These are phyloP conservation scores for Leishmania lainsoni DNA, from an alignment of 208 protist species.

Conservation along the genomic window DNA sequence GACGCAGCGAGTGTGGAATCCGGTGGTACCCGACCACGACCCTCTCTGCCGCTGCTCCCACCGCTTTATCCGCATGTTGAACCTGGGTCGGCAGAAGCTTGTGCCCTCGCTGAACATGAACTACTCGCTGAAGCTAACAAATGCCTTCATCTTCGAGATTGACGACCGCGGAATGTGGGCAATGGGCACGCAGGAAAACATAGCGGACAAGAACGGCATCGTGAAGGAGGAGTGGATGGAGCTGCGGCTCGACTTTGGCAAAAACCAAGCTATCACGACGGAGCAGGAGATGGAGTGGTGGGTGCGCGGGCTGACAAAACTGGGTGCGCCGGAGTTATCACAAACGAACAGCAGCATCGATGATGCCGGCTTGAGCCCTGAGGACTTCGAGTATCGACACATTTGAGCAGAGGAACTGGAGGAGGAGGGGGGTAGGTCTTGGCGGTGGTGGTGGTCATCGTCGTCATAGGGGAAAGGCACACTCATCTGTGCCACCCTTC, in stretches of 20 bases:
- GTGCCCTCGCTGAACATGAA: conserved; percentile 91
- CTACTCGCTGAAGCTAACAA: conserved; percentile 86
- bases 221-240: conserved; percentile 84
- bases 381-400: conserved; percentile 87
- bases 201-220: conserved; percentile 47
- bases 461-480: background rate
- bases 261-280: conserved; percentile 74
- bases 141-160: conserved; percentile 87
- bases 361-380: conserved; percentile 74
- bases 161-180: conserved; percentile 81
- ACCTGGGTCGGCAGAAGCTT: conserved; percentile 82
- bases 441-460: background rate
- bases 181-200: conserved; percentile 87
- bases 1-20: conserved; percentile 85
- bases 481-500: background rate
- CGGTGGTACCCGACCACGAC: conserved; percentile 62
- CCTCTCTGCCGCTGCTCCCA: conserved; percentile 73
- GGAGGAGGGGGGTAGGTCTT: too few species aligned
- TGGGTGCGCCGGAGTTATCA: conserved; percentile 82
- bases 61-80: conserved; percentile 86
- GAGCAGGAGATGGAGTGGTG: conserved; percentile 93
- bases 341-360: conserved; percentile 83
- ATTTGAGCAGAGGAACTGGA: conserved; percentile 37
- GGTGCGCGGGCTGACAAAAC: conserved; percentile 80
- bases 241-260: conserved; percentile 83